These are phyloP conservation scores for Arabidopsis arenosa DNA, from an alignment of 345 rosid genomes.

Conservation along the genomic window DNA sequence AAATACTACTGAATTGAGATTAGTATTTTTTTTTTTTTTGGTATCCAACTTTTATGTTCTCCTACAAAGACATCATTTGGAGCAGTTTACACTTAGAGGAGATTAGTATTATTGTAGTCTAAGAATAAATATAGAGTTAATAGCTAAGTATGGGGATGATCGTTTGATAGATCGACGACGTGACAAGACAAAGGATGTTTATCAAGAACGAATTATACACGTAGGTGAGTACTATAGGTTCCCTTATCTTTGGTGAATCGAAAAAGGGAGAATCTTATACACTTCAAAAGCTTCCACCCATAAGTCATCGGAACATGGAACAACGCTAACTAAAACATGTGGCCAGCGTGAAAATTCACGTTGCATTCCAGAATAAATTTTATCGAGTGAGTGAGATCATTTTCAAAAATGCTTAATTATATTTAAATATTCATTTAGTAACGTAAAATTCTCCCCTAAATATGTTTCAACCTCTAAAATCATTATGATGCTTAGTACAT, in stretches of 20 bases:
- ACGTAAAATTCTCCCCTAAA: neutral
- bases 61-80: no score
- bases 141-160: neutral
- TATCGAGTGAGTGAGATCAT: neutral
- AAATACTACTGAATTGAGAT: neutral
- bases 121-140: neutral
- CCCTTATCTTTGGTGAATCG: constrained; percentile 37
- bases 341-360: constrained; percentile 3
- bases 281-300: constrained; percentile 31
- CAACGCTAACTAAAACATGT: constrained; percentile 18
- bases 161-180: constrained; percentile 26
- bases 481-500: neutral
- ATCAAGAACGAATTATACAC: constrained; percentile 40
- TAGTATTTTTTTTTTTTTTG: neutral
- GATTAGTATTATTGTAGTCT: neutral
- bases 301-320: constrained; percentile 29
- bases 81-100: neutral
- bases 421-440: neutral
- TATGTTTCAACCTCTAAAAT: neutral
- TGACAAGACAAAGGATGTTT: constrained; percentile 28
- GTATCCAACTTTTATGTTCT: no score
- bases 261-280: constrained; percentile 27
- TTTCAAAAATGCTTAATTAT: neutral
- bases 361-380: neutral
- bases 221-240: constrained; percentile 29